Evolutionary conservation across 2,329 filamentous ascomycete species (phyloP).

Genomic region (Proliferodiscus dingleyae): DNA sequence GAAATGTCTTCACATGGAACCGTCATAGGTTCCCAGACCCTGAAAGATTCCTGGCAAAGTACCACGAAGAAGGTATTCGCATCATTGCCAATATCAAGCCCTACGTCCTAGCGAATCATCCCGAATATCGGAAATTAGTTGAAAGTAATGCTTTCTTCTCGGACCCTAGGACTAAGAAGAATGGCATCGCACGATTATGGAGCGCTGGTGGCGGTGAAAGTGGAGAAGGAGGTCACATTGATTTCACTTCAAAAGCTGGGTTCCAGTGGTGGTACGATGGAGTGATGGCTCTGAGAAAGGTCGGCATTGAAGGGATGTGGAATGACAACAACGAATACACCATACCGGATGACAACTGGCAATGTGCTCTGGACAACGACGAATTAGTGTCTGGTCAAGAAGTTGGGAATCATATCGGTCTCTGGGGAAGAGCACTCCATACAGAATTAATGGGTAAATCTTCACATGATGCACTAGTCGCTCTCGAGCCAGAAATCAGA

Average conservation of each 20-base stretch:
- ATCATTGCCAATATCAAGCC: conserved; percentile 70
- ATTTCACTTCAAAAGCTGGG: conserved; percentile 64
- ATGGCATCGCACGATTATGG: conserved; percentile 61
- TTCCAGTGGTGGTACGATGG: conserved; percentile 71
- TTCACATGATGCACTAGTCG: conserved; percentile 62
- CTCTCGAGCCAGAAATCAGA: conserved; percentile 51
- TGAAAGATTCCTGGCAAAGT: conserved; percentile 55
- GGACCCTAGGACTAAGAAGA: conserved; percentile 47
- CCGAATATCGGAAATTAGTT: conserved; percentile 58
- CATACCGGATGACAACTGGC: conserved; percentile 60
- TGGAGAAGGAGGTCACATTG: conserved; percentile 65
- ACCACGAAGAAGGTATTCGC: conserved; percentile 59
- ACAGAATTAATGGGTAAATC: conserved; percentile 68
- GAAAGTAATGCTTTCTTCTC: conserved; percentile 58
- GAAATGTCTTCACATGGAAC: conserved; percentile 72
- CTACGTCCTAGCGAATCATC: conserved; percentile 63
- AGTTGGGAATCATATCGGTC: conserved; percentile 48
- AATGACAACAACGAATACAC: conserved; percentile 78
- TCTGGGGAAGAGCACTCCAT: conserved; percentile 66
- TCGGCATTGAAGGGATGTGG: conserved; percentile 71
- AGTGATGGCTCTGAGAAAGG: conserved; percentile 53
- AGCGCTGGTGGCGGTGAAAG: conserved; percentile 67
- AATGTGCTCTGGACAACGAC: conserved; percentile 50
- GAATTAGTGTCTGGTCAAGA: conserved; percentile 22
- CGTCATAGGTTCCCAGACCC: conserved; percentile 64